phyloP scores from a whole-genome alignment of 2,329 filamentous ascomycete genomes.

The Microdochium bolleyi region DNA sequence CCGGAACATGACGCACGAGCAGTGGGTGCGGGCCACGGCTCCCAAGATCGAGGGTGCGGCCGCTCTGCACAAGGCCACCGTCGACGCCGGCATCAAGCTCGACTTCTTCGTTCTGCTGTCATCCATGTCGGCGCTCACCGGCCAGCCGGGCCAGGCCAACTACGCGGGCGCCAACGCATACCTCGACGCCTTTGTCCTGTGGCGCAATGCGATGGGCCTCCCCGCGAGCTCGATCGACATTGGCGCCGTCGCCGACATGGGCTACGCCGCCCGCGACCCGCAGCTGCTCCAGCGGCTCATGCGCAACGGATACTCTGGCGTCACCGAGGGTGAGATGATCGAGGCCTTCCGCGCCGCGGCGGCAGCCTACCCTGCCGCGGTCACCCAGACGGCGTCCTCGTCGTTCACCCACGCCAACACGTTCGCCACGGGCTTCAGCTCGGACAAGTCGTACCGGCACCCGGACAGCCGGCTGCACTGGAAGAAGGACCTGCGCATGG shows the following conservation, averaged over 20 bases:
- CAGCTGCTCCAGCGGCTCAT: background rate
- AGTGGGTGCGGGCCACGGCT: too few relatives aligned
- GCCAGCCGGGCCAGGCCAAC: constrained; percentile 25
- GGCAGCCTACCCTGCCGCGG: too few relatives aligned
- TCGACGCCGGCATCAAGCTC: background rate
- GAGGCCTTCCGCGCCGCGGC: too few relatives aligned
- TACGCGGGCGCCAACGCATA: constrained; percentile 28
- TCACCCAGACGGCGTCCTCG: too few relatives aligned
- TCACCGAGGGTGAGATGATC: too few relatives aligned
- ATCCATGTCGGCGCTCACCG: constrained; percentile 25
- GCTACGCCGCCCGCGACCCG: constrained; percentile 1
- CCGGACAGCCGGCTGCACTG: background rate
- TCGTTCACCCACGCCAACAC: background rate
- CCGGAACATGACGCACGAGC: constrained; percentile 1
- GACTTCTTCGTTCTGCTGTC: constrained; percentile 32
- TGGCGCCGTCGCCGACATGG: too few relatives aligned
- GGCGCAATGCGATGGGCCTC: too few relatives aligned
- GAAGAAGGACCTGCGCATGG: background rate
- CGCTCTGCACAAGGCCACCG: constrained; percentile 12
- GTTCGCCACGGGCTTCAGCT: background rate
- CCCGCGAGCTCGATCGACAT: too few relatives aligned
- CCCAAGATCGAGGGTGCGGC: constrained; percentile 6
- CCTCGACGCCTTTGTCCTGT: constrained; percentile 10
- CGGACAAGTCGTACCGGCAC: background rate
- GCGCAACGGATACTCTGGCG: too few relatives aligned